Evolutionary conservation across 129 eudicot genomes (phyloP), one percentile per base, ranked within the genome.

Genomic region (Lonicera japonica): DNA sequence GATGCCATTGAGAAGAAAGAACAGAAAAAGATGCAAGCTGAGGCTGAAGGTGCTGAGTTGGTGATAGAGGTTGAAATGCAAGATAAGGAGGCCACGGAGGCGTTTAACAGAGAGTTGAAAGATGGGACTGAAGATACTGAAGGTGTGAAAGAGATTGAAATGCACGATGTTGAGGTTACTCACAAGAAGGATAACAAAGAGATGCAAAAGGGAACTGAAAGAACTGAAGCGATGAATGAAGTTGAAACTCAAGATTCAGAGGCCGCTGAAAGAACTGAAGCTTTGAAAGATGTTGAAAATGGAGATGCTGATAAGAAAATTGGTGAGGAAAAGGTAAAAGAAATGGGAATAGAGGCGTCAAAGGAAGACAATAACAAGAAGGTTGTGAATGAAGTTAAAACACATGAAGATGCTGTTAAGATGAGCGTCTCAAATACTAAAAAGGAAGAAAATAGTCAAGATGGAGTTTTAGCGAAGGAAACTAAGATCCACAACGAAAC

Each of bases 291-390:
- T 14, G 63, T 17, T 60, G 51, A 38, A 60, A 60, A 16, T 21
- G 25, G 18, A 38, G 50, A 60, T 60, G 50, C 51, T 60, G 51
- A 36, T 5, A 60, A 59, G 56, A 65, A 59, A 73, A 29, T 4
- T 21, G 6, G 16, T 62, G 68, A 38, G 25, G 41, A 60, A 19
- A 19, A 18, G n/a, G 10, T 2, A 17, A 12, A 39, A 24, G 47
- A 66, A n/a, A 54, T 5, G 38, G 16, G 10, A 13, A 46, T 51
- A 13, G 60, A 59, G 59, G 73, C 22, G 48, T 24, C 51, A 24
- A 74, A 54, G 41, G 73, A 74, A 16, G 39, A 52, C 16, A n/a
- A n/a, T n/a, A n/a, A n/a, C n/a, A n/a, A 29, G 2, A 68, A 67
- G 61, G 61, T 74, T 56, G 65, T 54, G 63, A 64, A 67, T 34